A percentile compares a stretch with the other conserved stretches of the same genome.
Evolutionary conservation across 306 rosid genomes (phyloP).

Genomic region (Lupinus albus): DNA sequence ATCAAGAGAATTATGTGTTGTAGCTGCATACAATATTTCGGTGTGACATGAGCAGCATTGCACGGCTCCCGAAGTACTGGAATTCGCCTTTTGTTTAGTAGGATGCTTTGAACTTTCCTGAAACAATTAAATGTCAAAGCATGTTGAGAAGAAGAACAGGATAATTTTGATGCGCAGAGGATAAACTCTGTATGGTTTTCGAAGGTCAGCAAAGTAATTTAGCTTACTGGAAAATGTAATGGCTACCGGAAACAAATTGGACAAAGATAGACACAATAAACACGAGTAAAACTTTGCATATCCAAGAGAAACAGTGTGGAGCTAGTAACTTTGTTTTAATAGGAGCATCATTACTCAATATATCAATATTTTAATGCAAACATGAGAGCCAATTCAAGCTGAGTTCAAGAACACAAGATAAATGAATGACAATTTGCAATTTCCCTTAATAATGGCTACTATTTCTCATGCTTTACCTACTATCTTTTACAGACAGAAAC

Average conservation of each 20-base stretch:
- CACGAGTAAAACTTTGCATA: neutral
- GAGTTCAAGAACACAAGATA: neutral
- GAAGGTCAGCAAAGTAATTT: neutral
- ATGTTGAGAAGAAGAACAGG: neutral
- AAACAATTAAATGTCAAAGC: slow-evolving; percentile 30
- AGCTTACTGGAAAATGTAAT: neutral
- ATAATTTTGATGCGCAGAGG: slow-evolving; percentile 17
- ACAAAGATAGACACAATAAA: neutral
- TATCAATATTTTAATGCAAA: neutral
- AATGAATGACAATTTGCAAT: no score
- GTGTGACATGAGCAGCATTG: slow-evolving; percentile 48
- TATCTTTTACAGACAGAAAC: neutral
- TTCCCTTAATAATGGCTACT: no score
- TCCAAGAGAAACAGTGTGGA: slow-evolving; percentile 3
- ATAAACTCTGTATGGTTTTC: slow-evolving; percentile 1
- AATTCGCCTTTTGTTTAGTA: slow-evolving; percentile 38
- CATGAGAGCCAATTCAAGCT: neutral
- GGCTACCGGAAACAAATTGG: neutral
- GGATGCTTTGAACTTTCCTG: slow-evolving; percentile 57
- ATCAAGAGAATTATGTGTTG: slow-evolving; percentile 38
- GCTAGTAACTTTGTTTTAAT: neutral
- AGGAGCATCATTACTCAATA: slow-evolving; percentile 17
- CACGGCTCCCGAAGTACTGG: slow-evolving; percentile 27
- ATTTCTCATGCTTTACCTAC: neutral
- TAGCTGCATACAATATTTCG: slow-evolving; percentile 33